Conservation (phyloP, 345 rosid species). For the Eucalyptus erythrocorys region DNA sequence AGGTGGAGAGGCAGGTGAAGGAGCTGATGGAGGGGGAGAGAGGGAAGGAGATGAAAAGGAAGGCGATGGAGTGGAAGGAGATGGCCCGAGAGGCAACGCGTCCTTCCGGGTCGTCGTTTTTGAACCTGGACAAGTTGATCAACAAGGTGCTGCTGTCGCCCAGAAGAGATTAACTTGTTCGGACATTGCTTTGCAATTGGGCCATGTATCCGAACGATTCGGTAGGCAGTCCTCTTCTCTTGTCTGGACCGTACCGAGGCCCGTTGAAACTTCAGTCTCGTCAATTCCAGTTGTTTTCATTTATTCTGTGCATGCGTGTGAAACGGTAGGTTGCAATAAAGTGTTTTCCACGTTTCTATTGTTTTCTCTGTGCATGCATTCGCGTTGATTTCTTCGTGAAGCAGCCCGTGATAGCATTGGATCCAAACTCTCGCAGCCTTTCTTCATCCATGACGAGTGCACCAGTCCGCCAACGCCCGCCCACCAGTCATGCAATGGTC, state of each 20-base stretch:
- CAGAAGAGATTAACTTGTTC: background rate
- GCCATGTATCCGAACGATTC: background rate
- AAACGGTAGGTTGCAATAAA: background rate
- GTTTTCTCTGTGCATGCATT: too few species aligned
- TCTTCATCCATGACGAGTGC: too few species aligned
- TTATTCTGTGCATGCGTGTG: background rate
- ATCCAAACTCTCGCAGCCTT: too few species aligned
- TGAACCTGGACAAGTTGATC: conserved; percentile 15
- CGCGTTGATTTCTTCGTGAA: too few species aligned
- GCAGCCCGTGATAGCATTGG: too few species aligned
- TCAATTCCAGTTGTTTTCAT: background rate
- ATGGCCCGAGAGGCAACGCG: conserved; percentile 6
- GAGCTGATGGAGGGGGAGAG: conserved; percentile 42
- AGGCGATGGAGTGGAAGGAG: conserved; percentile 29
- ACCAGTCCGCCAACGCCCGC: too few species aligned
- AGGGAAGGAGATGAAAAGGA: conserved; percentile 37
- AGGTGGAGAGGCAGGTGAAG: conserved; percentile 30
- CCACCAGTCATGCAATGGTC: too few species aligned
- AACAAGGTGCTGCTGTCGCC: conserved; percentile 5
- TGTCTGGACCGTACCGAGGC: background rate
- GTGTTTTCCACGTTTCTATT: too few species aligned
- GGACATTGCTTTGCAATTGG: background rate
- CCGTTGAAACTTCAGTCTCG: background rate
- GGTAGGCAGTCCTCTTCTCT: background rate
- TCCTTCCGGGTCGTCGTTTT: conserved; percentile 17